Conservation (phyloP, 2,329 filamentous ascomycete genomes). For the Hypoxylon sp. region DNA sequence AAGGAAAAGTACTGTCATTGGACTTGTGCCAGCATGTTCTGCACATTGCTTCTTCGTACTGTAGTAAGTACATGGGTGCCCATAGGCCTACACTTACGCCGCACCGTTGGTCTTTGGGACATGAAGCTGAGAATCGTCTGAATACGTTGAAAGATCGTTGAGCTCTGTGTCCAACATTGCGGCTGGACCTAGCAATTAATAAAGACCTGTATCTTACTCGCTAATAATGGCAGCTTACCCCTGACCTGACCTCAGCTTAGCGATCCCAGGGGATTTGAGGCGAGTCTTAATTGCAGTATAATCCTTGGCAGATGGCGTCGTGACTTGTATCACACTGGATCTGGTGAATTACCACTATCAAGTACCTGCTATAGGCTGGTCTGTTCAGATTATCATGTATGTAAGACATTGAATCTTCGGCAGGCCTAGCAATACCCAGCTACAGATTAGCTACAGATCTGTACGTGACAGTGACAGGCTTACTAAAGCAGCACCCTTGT, state of each 20-base stretch:
- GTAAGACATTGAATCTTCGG: slow-evolving; percentile 17
- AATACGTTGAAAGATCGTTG: not conserved
- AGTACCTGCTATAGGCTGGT: too few species aligned
- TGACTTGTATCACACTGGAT: too few species aligned
- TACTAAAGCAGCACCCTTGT: not conserved
- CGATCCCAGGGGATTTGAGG: not conserved
- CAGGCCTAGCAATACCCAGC: too few species aligned
- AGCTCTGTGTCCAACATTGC: not conserved
- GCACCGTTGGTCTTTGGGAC: not conserved
- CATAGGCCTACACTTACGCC: slow-evolving; percentile 1
- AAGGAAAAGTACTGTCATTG: not conserved
- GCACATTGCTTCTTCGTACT: not conserved
- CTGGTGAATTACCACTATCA: too few species aligned
- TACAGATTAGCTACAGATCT: not conserved
- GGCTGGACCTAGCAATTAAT: not conserved
- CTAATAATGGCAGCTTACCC: not conserved
- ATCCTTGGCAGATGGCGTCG: too few species aligned
- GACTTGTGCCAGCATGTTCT: not conserved
- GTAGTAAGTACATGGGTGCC: not conserved
- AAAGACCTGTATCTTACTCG: too few species aligned
- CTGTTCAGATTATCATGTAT: too few species aligned
- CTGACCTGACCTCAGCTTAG: not conserved
- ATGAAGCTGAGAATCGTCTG: not conserved
- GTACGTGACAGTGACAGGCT: not conserved
- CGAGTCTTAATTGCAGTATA: too few species aligned